Percentiles rank a stretch among this genome's conserved stretches.
phyloP scores from a whole-genome alignment of 768 basidiomycete species.

The Naganishia randhawae region DNA sequence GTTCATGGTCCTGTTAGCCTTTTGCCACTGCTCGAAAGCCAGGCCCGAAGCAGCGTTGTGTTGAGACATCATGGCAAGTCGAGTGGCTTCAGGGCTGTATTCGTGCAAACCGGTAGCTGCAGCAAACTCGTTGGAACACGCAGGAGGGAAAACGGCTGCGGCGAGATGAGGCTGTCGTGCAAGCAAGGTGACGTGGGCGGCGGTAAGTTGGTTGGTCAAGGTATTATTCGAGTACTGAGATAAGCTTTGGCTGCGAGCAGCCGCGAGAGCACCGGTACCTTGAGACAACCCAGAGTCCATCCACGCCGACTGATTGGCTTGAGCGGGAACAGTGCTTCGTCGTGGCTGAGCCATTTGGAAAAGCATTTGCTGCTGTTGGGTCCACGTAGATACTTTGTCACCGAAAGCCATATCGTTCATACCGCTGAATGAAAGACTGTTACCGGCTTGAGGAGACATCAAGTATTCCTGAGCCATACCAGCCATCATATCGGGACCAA shows the following conservation, averaged over 20 bases:
- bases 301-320: neutral
- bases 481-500: neutral
- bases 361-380: slow-evolving; percentile 28
- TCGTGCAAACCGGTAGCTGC: neutral
- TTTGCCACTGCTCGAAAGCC: neutral
- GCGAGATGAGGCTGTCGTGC: slow-evolving; percentile 30
- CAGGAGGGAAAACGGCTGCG: slow-evolving; percentile 30
- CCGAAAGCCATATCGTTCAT: slow-evolving; percentile 14
- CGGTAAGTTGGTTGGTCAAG: slow-evolving; percentile 15
- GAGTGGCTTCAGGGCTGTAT: neutral
- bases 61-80: slow-evolving; percentile 2
- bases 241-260: neutral
- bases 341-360: neutral
- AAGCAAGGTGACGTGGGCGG: slow-evolving; percentile 28
- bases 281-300: slow-evolving; percentile 9
- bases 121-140: slow-evolving; percentile 4
- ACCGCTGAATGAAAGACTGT: neutral
- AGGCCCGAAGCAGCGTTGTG: neutral
- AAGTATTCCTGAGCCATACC: slow-evolving; percentile 3
- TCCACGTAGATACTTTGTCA: slow-evolving; percentile 29
- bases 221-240: neutral
- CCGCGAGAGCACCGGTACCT: neutral
- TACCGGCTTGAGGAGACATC: neutral
- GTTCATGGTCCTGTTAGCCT: neutral
- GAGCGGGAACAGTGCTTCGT: neutral